phyloP scores from a whole-genome alignment of 495 filamentous ascomycete genomes.

The Hamigera avellanea region DNA sequence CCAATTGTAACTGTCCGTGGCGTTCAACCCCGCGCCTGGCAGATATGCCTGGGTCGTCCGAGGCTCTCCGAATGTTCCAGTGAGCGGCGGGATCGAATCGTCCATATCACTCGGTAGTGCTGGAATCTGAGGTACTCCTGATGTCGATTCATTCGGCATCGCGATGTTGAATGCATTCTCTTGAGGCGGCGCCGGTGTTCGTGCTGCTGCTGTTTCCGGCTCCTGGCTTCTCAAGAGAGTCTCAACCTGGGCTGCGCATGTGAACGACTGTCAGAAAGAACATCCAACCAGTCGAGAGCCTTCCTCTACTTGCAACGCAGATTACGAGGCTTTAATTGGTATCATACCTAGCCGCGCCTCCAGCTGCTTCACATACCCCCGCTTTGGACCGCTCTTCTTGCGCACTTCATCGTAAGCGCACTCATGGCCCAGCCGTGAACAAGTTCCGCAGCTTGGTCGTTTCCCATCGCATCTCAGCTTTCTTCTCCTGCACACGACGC shows the following conservation, averaged over 20 bases:
- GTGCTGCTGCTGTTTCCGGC: constrained; percentile 9
- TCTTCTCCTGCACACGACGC: constrained; percentile 85
- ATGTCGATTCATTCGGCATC: constrained; percentile 12
- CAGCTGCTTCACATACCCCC: constrained; percentile 95
- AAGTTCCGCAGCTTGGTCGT: constrained; percentile 84
- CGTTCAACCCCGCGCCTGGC: constrained; percentile 9
- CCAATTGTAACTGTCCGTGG: constrained; percentile 50
- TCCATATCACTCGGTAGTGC: constrained; percentile 8
- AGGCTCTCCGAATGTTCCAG: constrained; percentile 16
- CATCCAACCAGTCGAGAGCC: too few relatives aligned
- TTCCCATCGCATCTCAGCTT: constrained; percentile 72
- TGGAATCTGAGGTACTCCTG: constrained; percentile 16
- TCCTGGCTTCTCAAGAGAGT: constrained; percentile 66
- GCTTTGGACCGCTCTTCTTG: constrained; percentile 95
- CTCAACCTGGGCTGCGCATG: constrained; percentile 98
- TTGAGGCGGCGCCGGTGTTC: constrained; percentile 10
- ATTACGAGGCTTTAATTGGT: too few relatives aligned
- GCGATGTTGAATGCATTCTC: constrained; percentile 14
- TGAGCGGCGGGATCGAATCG: constrained; percentile 10
- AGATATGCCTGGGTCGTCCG: constrained; percentile 10
- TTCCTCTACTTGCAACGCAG: background rate
- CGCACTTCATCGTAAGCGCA: constrained; percentile 94
- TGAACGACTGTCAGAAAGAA: too few relatives aligned
- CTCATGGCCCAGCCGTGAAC: constrained; percentile 74
- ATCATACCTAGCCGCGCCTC: constrained; percentile 81